Evolutionary conservation across 768 basidiomycete species (phyloP), one percentile per base, ranked within the genome.

Genomic region (Tremella yokohamensis): DNA sequence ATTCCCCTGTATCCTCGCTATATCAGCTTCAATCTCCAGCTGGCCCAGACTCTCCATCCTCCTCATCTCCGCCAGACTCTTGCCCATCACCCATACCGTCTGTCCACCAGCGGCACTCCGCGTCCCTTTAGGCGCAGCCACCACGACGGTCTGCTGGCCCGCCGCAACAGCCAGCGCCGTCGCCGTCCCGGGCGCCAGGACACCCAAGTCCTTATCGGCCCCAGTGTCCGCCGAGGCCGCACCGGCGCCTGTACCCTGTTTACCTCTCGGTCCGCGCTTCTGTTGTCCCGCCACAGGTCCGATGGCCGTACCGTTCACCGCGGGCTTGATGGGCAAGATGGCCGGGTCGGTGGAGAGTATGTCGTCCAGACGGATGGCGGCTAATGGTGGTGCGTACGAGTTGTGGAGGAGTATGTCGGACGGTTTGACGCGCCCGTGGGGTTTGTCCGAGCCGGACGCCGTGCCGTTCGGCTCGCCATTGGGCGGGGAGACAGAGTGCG

Each of bases 1-100:
- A 2, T 40, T 48, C 8, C 70, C 70, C 52, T 72, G 68, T 54
- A 72, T 72, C 26, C 70, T 65, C 16, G 70, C 70, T 68, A 68
- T 69, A 60, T 72, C 70, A 54, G 63, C 65, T 19, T 69, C 68
- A 25, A 65, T 59, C 50, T 72, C 70, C 38, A 72, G 42, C 48
- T 69, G 68, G 52, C 54, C 65, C 3, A 66, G 66, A 25, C 58
- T 54, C 20, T 65, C 64, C 68, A 69, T 69, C 54, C 64, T 67
- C 29, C 60, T 64, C 49, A 72, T 49, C 49, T 72, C 70, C 25
- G 70, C 66, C 57, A 72, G 52, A 66, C 68, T 69, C 61, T 68
- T 69, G 9, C 70, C 70, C 7, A 69, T 29, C 8, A 64, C 66
- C 62, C 63, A 72, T 18, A 62, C 56, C 22, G 57, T 56, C 37